Evolutionary conservation across 345 rosid species (phyloP), one percentile per base, ranked within the genome.

Genomic region (Passiflora organensis): DNA sequence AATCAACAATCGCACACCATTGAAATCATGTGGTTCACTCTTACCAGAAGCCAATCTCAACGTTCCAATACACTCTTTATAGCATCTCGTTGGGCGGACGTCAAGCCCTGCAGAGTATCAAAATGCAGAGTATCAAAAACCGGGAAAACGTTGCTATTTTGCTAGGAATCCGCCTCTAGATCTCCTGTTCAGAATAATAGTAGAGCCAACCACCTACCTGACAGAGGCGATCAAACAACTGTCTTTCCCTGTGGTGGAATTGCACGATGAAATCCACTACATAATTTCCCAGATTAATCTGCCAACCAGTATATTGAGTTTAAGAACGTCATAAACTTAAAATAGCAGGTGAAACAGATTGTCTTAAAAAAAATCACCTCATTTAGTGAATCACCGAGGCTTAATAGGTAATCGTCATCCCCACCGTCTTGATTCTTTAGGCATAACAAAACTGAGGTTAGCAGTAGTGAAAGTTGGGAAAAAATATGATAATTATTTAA

Each of bases 241-340:
- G 75, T 48, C 69, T 60, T 51, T 87, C 82, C 43, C 75, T 76
- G 20, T 62, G 60, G 1, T 64, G 76, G 64, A 91, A 85, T 55
- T 83, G 82, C 13, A 13, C 32, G 41, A 91, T 42, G 75, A 83
- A 91, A 48, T 83, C 96, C 15, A 55, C 72, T 17, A 91, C 74
- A 67, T 75, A 87, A 56, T 69, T 82, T 55, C 80, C 83, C 68
- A 91, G 73, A 72, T 91, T 83, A 53, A 91, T 79, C 96, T 87
- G 82, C 55, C 57, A 57, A 43, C 56, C 66, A 43, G 39, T 64
- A 21, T 53, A 39, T 18, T 43, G 43, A 56, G 15, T 70, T 47
- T 11, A 10, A 37, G 41, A 32, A 1, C 22, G 18, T 9, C 9
- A 32, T 25, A 18, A 36, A 10, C 44, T 43, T 55, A 18, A 0